Conservation (phyloP, 1,284 basidiomycete species). For the Boletus semigastroideus region DNA sequence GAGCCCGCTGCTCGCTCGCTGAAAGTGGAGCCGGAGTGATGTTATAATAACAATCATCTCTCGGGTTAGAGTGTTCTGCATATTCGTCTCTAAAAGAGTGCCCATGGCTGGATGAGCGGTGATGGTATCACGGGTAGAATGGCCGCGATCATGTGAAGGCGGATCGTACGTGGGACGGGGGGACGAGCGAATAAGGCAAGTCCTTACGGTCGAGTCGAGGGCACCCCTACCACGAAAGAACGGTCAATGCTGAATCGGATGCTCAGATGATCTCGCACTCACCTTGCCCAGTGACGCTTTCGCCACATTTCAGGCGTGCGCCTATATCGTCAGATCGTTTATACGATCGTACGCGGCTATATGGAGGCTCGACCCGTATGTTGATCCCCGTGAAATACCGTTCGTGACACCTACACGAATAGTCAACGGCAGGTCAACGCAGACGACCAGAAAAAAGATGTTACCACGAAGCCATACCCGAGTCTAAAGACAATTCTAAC, state of each 20-base stretch:
- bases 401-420: conserved; percentile 68
- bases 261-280: conserved; percentile 21
- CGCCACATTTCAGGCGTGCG: conserved; percentile 81
- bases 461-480: conserved; percentile 83
- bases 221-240: conserved; percentile 52
- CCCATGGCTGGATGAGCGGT: conserved; percentile 42
- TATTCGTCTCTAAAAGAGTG: conserved; percentile 49
- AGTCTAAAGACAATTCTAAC: conserved; percentile 44
- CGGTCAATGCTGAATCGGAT: conserved; percentile 7
- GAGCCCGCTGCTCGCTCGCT: conserved; percentile 55
- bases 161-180: conserved; percentile 43
- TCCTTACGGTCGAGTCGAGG: conserved; percentile 48
- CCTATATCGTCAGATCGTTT: conserved; percentile 77
- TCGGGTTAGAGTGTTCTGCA: conserved; percentile 40
- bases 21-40: conserved; percentile 47
- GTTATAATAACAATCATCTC: conserved; percentile 57
- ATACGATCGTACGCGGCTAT: conserved; percentile 76
- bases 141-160: conserved; percentile 51
- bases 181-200: conserved; percentile 12
- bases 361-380: conserved; percentile 80
- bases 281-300: conserved; percentile 85
- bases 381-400: conserved; percentile 87
- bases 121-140: conserved; percentile 49
- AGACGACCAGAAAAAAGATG: conserved; percentile 23
- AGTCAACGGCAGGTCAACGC: background rate